Evolutionary conservation across 2,329 filamentous ascomycete genomes (phyloP), one percentile per base, ranked within the genome.

Genomic region (Clarireedia sp.): DNA sequence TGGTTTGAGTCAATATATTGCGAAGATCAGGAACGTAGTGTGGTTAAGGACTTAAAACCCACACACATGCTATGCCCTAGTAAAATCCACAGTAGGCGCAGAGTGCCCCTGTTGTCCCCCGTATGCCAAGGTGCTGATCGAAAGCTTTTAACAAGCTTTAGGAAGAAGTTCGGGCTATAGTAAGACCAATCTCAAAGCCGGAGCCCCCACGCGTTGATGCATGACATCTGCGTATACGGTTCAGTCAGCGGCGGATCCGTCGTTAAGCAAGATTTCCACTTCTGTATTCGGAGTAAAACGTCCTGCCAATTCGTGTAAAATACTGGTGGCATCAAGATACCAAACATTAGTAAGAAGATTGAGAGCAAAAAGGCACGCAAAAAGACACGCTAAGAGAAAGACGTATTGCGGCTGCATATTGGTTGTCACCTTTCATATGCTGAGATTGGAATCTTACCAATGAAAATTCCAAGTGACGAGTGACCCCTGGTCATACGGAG

Each of bases 1-100:
- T 49, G 48, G 26, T 54, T 41, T 17, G 33, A 49, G 17, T 19
- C 16, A 24, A 14, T 47, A 14, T 37, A 48, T 54, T 48, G 26
- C 24, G 36, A 54, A 54, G n/a, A 23, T 19, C 48, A 48, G 45
- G 48, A n/a, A 36, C 26, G 44, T 36, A 41, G 24, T 54, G 14
- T 54, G 17, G 45, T 48, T 17, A 47, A 38, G 24, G 36, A 49
- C 38, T 36, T 3, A 21, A 23, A n/a, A 54, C 43, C 3, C 44
- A 48, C 51, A 48, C 41, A 48, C 36, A 29, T 52, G 37, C 41
- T n/a, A 41, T 9, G 3, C 17, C 36, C 48, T 48, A 17, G 17
- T 29, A 43, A 46, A 48, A 43, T 7, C 29, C 14, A 41, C 44
- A 17, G 17, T 54, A 49, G 51, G 36, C 24, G 51, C 51, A 14